Evolutionary conservation across 1,284 basidiomycete species (phyloP).

Genomic region (Neonothopanus nambi): DNA sequence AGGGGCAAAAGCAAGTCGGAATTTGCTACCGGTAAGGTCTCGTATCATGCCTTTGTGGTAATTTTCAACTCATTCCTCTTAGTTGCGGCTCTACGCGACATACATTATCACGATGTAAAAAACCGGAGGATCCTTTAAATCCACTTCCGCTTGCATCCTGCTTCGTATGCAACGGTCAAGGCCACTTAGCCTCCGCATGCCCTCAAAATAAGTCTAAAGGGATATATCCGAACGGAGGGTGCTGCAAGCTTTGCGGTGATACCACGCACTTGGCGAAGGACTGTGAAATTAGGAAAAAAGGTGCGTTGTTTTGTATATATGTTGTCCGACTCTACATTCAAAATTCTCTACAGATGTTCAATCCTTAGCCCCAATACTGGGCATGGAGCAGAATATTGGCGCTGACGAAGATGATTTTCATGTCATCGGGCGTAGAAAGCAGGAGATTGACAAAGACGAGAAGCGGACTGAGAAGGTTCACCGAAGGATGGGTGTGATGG

Average conservation of each 20-base stretch:
- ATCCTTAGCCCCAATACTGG: slow-evolving; percentile 41
- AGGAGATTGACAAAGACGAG: slow-evolving; percentile 62
- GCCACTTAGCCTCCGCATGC: slow-evolving; percentile 83
- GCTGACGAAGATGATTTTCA: slow-evolving; percentile 96
- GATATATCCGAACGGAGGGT: slow-evolving; percentile 89
- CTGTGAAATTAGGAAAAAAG: slow-evolving; percentile 67
- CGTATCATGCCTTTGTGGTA: not conserved
- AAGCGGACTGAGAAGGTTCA: slow-evolving; percentile 46
- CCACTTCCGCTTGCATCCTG: slow-evolving; percentile 89
- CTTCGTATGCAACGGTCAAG: slow-evolving; percentile 83
- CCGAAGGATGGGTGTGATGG: slow-evolving; percentile 43
- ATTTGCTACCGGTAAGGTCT: slow-evolving; percentile 79
- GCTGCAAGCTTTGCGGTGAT: slow-evolving; percentile 85
- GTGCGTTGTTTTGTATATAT: slow-evolving; percentile 33
- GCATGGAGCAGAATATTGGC: slow-evolving; percentile 58
- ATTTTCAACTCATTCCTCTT: slow-evolving; percentile 4
- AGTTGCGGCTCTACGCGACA: slow-evolving; percentile 87
- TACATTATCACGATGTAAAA: slow-evolving; percentile 76
- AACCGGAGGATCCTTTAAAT: slow-evolving; percentile 60
- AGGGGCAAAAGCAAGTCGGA: slow-evolving; percentile 48
- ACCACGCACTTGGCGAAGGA: slow-evolving; percentile 86
- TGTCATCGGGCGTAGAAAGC: slow-evolving; percentile 63
- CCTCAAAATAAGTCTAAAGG: slow-evolving; percentile 80
- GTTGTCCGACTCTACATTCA: slow-evolving; percentile 26
- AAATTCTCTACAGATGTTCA: slow-evolving; percentile 29